phyloP scores from a whole-genome alignment of 805 yeast species.

The Candida dendrica region DNA sequence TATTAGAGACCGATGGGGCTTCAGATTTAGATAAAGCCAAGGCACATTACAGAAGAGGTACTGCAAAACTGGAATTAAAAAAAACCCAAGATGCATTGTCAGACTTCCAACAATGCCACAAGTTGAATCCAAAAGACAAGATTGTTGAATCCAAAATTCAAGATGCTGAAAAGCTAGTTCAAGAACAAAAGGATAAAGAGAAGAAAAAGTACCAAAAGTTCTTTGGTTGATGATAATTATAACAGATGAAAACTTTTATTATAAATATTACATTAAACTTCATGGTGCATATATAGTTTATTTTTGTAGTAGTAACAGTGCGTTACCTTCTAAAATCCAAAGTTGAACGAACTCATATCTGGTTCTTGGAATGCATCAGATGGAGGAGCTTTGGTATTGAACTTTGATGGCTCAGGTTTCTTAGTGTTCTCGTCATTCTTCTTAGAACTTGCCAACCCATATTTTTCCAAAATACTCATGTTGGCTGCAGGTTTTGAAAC shows the following conservation, averaged over 20 bases:
- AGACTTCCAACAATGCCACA: conserved; percentile 37
- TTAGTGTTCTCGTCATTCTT: conserved; percentile 10
- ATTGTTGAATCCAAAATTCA: conserved; percentile 38
- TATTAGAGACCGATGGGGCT: conserved; percentile 43
- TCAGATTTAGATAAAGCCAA: conserved; percentile 43
- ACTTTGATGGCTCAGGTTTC: conserved; percentile 2
- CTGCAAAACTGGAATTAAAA: conserved; percentile 33
- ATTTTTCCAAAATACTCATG: conserved; percentile 20
- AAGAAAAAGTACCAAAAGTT: conserved; percentile 56
- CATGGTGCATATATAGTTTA: no score
- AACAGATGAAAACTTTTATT: neutral
- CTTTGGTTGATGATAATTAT: conserved; percentile 30
- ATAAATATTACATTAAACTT: no score
- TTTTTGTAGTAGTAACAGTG: no score
- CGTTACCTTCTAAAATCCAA: conserved; percentile 27
- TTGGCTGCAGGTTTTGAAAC: conserved; percentile 1
- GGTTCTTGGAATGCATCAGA: conserved; percentile 58
- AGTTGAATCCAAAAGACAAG: conserved; percentile 40
- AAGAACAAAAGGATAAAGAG: conserved; percentile 39
- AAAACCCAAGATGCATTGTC: conserved; percentile 43
- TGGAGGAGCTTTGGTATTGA: conserved; percentile 31
- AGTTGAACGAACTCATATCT: conserved; percentile 68
- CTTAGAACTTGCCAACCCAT: conserved; percentile 17
- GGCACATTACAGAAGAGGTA: conserved; percentile 51
- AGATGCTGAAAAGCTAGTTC: conserved; percentile 31